Percentiles rank a stretch among this genome's conserved stretches.
Conservation (phyloP, 441 rosid genomes). For the California macrophylla region DNA sequence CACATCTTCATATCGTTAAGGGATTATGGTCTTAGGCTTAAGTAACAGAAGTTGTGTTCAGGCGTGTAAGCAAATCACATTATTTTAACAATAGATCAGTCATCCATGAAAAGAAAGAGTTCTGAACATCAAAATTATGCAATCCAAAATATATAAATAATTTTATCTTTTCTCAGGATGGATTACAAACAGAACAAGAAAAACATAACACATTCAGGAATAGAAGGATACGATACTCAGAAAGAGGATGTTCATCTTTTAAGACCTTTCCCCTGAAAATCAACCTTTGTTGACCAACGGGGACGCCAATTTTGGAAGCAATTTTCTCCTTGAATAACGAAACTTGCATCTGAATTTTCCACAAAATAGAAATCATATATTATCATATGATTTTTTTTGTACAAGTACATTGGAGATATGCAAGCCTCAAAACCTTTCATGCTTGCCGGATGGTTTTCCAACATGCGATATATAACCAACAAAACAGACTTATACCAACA, state of each 20-base stretch:
- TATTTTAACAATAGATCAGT: background rate
- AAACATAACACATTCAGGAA: background rate
- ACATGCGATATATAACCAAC: background rate
- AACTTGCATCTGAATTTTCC: conserved; percentile 55
- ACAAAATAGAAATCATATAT: background rate
- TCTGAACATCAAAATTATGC: background rate
- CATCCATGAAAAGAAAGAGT: background rate
- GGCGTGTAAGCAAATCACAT: background rate
- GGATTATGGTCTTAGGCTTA: conserved; percentile 5
- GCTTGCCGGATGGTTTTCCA: background rate
- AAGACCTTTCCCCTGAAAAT: conserved; percentile 88
- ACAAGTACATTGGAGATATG: background rate
- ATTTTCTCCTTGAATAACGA: conserved; percentile 75
- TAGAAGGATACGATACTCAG: conserved; percentile 82
- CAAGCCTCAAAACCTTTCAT: background rate
- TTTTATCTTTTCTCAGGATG: background rate
- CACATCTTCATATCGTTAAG: conserved; percentile 64
- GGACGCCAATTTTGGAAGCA: conserved; percentile 56
- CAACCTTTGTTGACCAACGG: conserved; percentile 81
- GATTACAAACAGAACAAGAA: background rate
- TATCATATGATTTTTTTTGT: background rate
- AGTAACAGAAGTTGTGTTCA: background rate
- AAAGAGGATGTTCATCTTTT: conserved; percentile 80
- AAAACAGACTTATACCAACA: conserved; percentile 2
- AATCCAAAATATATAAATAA: background rate